Evolutionary conservation across 768 basidiomycete species (phyloP).

Genomic region (Pleurotus djamor): DNA sequence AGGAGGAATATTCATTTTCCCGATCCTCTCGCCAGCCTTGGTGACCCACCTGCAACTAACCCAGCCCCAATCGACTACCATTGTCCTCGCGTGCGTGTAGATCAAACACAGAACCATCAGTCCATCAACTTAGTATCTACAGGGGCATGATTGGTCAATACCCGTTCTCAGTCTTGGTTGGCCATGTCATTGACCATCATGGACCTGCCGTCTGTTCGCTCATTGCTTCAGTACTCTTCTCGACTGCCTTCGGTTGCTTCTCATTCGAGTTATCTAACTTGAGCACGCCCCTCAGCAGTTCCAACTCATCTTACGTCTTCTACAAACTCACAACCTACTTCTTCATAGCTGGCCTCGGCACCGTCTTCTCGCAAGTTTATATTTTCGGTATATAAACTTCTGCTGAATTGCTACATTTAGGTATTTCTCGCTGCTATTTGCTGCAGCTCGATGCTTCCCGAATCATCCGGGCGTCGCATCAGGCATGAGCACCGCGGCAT

Average conservation of each 20-base stretch:
- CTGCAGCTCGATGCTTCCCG: conserved; percentile 72
- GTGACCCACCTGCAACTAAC: conserved; percentile 58
- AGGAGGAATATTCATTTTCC: conserved; percentile 81
- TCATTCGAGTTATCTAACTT: conserved; percentile 52
- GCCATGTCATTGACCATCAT: conserved; percentile 62
- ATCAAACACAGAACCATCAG: no score
- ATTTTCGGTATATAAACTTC: not conserved
- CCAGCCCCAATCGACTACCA: conserved; percentile 78
- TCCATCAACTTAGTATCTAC: not conserved
- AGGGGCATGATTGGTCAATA: conserved; percentile 88
- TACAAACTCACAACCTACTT: conserved; percentile 54
- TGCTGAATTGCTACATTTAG: conserved; percentile 17
- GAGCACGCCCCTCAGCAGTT: conserved; percentile 28
- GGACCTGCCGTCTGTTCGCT: conserved; percentile 72
- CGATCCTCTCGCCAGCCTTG: conserved; percentile 66
- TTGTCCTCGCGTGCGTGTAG: conserved; percentile 65
- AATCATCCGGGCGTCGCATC: conserved; percentile 62
- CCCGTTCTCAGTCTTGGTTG: conserved; percentile 68
- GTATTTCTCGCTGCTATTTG: conserved; percentile 75
- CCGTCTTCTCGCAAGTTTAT: conserved; percentile 66
- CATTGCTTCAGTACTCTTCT: conserved; percentile 55
- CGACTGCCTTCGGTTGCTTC: conserved; percentile 60
- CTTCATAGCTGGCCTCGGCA: conserved; percentile 62
- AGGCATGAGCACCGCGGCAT: conserved; percentile 67
- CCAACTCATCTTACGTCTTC: conserved; percentile 43